phyloP scores from a whole-genome alignment of 768 basidiomycete species.

The Artomyces pyxidatus region DNA sequence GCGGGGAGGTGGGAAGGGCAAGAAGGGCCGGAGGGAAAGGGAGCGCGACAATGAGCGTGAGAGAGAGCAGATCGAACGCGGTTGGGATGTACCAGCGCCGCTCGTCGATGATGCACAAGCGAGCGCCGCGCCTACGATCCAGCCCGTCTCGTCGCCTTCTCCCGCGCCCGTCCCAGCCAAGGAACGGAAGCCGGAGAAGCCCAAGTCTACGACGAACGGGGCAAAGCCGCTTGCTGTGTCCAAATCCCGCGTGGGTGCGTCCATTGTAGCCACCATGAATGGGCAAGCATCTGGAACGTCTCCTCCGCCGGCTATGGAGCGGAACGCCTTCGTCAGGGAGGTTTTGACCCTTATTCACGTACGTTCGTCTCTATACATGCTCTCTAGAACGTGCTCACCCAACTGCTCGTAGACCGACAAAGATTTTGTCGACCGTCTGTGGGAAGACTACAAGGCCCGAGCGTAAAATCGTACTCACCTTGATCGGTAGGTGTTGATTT shows the following conservation, averaged over 20 bases:
- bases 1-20: conserved; percentile 21
- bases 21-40: conserved; percentile 19
- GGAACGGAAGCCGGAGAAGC: background rate
- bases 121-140: background rate
- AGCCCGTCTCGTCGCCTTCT: background rate
- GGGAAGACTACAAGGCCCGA: conserved; percentile 36
- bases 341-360: conserved; percentile 56
- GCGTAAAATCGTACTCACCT: conserved; percentile 12
- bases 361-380: conserved; percentile 1
- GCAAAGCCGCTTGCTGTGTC: background rate
- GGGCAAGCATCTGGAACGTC: conserved; percentile 8
- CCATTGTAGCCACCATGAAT: conserved; percentile 11
- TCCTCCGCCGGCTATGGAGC: conserved; percentile 7
- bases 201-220: background rate
- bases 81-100: conserved; percentile 47
- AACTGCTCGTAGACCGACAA: conserved; percentile 44
- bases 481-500: conserved; percentile 5
- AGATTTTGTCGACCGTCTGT: conserved; percentile 55
- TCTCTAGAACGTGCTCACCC: background rate
- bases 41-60: conserved; percentile 29
- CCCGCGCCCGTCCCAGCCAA: background rate
- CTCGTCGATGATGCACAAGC: conserved; percentile 1
- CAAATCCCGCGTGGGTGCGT: conserved; percentile 9
- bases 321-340: conserved; percentile 48
- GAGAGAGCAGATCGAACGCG: conserved; percentile 44